phyloP scores from a whole-genome alignment of 169 alveolate genomes.

The Cyclospora cayetanensis region DNA sequence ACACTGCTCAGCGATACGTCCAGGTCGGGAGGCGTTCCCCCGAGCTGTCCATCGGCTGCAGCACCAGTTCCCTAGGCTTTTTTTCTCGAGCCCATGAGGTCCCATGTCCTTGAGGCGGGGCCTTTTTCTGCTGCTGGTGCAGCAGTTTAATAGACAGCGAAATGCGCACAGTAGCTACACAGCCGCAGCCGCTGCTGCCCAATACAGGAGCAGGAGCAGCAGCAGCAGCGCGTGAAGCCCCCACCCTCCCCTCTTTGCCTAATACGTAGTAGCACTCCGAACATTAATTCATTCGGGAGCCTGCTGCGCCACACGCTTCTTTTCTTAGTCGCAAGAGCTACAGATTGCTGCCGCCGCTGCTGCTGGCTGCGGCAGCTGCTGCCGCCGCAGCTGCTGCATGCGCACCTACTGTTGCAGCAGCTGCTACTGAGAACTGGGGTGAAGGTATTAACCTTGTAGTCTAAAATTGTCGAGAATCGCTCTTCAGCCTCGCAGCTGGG shows the following conservation, averaged over 20 bases:
- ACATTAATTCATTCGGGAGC: neutral
- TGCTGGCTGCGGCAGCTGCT: neutral
- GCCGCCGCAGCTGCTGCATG: constrained; percentile 10
- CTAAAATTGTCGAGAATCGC: too few species aligned
- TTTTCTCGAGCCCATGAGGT: too few species aligned
- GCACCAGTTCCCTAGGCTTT: neutral
- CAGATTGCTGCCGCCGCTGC: neutral
- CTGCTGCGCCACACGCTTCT: neutral
- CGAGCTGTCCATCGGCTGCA: too few species aligned
- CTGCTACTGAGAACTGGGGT: too few species aligned
- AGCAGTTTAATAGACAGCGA: too few species aligned
- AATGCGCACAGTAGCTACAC: neutral
- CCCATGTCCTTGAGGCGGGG: too few species aligned
- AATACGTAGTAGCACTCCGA: neutral
- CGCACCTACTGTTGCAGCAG: neutral
- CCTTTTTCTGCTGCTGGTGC: too few species aligned
- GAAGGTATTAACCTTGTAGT: too few species aligned
- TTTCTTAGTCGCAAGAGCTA: too few species aligned
- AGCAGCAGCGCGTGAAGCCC: neutral
- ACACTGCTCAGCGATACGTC: too few species aligned
- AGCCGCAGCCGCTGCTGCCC: neutral
- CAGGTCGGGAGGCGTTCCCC: too few species aligned
- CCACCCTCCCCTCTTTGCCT: neutral
- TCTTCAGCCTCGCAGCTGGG: too few species aligned
- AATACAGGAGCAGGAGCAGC: neutral